phyloP scores from a whole-genome alignment of 2,329 filamentous ascomycete species.

The Paraphoma sp. region DNA sequence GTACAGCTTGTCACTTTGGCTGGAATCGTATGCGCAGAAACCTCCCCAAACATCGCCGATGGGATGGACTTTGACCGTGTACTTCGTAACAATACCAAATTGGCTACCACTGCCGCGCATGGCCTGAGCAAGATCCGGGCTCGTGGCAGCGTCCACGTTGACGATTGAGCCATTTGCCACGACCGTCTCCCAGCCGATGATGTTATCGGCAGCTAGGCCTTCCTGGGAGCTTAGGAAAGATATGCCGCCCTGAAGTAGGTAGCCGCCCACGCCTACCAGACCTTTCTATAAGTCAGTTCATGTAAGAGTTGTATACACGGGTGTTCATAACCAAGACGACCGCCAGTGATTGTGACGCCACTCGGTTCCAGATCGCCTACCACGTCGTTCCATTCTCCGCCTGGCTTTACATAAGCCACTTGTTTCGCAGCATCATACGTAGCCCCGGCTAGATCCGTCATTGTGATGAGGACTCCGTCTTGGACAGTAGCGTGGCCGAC shows the following conservation, averaged over 20 bases:
- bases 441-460: conserved; percentile 43
- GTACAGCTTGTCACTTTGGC: conserved; percentile 37
- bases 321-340: conserved; percentile 22
- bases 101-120: conserved; percentile 36
- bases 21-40: conserved; percentile 38
- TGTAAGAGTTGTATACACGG: background rate
- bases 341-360: conserved; percentile 44
- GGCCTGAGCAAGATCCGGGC: conserved; percentile 44
- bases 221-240: conserved; percentile 33
- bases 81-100: conserved; percentile 38
- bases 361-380: conserved; percentile 41
- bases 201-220: conserved; percentile 38
- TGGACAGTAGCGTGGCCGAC: conserved; percentile 41
- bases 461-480: conserved; percentile 48
- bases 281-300: conserved; percentile 8
- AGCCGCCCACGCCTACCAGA: conserved; percentile 30
- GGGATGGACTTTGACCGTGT: conserved; percentile 26
- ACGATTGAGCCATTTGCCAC: conserved; percentile 38
- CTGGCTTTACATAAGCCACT: conserved; percentile 49
- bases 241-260: conserved; percentile 26
- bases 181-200: conserved; percentile 42
- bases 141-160: conserved; percentile 26
- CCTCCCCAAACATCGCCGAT: conserved; percentile 50
- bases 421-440: conserved; percentile 43
- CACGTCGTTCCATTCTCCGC: conserved; percentile 51